These are phyloP conservation scores for Coemansia nantahalensis DNA, from an alignment of 192 early-diverging fungal genomes.

Conservation along the genomic window DNA sequence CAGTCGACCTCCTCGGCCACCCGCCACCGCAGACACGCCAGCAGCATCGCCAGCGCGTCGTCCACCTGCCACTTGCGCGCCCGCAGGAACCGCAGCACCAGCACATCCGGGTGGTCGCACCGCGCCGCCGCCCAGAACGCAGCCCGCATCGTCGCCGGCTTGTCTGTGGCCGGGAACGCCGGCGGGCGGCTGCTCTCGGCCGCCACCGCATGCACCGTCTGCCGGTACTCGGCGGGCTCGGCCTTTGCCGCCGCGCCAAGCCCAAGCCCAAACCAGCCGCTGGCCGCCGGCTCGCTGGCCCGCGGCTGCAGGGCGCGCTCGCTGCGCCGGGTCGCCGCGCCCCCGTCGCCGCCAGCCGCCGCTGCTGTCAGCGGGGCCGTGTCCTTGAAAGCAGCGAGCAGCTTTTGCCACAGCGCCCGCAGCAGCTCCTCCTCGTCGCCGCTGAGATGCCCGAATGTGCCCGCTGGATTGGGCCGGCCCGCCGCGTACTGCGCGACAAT, in stretches of 20 bases:
- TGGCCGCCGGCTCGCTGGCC: not conserved
- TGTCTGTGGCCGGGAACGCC: slow-evolving; percentile 1
- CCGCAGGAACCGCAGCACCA: slow-evolving; percentile 78
- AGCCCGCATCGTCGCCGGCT: slow-evolving; percentile 44
- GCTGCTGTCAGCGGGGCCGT: slow-evolving; percentile 4
- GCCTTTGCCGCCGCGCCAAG: slow-evolving; percentile 23
- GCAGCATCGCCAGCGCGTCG: slow-evolving; percentile 70
- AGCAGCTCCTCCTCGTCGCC: slow-evolving; percentile 44
- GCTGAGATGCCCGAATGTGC: slow-evolving; percentile 54
- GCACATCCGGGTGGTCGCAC: slow-evolving; percentile 68
- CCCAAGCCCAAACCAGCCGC: slow-evolving; percentile 30
- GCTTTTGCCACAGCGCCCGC: slow-evolving; percentile 54
- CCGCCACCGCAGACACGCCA: slow-evolving; percentile 73
- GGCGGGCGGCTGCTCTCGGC: slow-evolving; percentile 21
- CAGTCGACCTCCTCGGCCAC: slow-evolving; percentile 56
- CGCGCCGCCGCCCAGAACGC: slow-evolving; percentile 63
- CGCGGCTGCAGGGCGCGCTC: slow-evolving; percentile 2
- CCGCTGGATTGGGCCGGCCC: slow-evolving; percentile 40
- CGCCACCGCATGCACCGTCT: slow-evolving; percentile 30
- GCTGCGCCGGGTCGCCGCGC: slow-evolving; percentile 15
- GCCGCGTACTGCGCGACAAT: slow-evolving; percentile 44
- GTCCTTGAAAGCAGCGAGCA: slow-evolving; percentile 22
- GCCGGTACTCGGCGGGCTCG: slow-evolving; percentile 17
- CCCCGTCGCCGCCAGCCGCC: not conserved
- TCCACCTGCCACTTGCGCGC: slow-evolving; percentile 87